phyloP scores from a whole-genome alignment of 768 basidiomycete genomes.

The Suillus spraguei region DNA sequence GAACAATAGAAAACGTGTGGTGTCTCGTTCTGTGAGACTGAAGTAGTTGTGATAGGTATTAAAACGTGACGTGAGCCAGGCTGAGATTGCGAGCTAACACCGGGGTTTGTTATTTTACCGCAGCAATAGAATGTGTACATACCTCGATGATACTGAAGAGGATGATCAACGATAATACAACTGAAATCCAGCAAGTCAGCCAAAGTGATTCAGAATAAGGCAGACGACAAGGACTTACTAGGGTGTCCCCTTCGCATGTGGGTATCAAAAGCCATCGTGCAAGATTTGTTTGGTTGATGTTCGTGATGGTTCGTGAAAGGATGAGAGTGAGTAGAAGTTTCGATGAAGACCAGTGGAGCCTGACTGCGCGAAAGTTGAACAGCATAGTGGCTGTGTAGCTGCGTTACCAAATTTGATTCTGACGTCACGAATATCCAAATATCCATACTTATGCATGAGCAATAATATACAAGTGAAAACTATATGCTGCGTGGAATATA shows the following conservation, averaged over 20 bases:
- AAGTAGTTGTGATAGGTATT: constrained; percentile 56
- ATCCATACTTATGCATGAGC: constrained; percentile 13
- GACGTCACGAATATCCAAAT: constrained; percentile 20
- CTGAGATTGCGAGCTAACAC: constrained; percentile 63
- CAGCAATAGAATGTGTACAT: constrained; percentile 13
- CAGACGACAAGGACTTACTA: constrained; percentile 38
- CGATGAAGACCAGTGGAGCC: not conserved
- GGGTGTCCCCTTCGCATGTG: constrained; percentile 57
- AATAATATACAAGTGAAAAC: constrained; percentile 23
- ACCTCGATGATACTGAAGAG: constrained; percentile 73
- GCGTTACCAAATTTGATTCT: constrained; percentile 7
- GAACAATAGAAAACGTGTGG: constrained; percentile 71
- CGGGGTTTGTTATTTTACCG: not conserved
- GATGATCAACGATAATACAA: constrained; percentile 51
- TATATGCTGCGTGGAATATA: constrained; percentile 5
- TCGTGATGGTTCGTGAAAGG: constrained; percentile 27
- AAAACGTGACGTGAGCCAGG: constrained; percentile 70
- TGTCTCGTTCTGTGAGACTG: constrained; percentile 52
- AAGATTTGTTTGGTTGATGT: constrained; percentile 18
- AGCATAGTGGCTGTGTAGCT: constrained; percentile 24
- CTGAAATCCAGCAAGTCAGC: constrained; percentile 39
- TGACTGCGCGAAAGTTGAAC: constrained; percentile 26
- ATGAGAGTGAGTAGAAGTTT: constrained; percentile 19
- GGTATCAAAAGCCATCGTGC: constrained; percentile 39
- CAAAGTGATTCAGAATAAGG: not conserved